phyloP scores from a whole-genome alignment of 495 filamentous ascomycete species.

The Xylaria longipes region DNA sequence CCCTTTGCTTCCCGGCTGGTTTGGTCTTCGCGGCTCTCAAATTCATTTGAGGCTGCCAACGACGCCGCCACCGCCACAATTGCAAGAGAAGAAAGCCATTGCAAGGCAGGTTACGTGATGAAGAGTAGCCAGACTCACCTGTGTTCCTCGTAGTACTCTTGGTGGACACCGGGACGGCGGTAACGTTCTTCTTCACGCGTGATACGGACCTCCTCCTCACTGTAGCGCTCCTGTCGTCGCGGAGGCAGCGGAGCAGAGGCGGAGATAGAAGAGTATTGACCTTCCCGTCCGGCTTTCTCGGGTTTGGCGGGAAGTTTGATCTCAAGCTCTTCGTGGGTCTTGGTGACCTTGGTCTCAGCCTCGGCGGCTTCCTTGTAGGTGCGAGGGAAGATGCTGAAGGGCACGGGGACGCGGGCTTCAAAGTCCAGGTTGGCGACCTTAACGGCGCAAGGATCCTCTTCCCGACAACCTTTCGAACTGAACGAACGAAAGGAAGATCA shows the following conservation, averaged over 20 bases:
- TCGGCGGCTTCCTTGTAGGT: constrained; percentile 92
- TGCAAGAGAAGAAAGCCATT: not conserved
- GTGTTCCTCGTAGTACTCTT: constrained; percentile 63
- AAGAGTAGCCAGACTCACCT: constrained; percentile 31
- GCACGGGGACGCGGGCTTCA: constrained; percentile 98
- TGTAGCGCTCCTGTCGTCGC: constrained; percentile 69
- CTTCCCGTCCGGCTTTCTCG: constrained; percentile 87
- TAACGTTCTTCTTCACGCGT: constrained; percentile 70
- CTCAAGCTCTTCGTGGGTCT: constrained; percentile 85
- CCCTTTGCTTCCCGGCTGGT: not conserved
- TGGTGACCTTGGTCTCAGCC: constrained; percentile 72
- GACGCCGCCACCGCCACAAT: not conserved
- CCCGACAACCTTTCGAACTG: constrained; percentile 88
- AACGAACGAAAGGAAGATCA: constrained; percentile 86
- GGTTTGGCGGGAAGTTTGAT: constrained; percentile 74
- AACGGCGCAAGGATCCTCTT: constrained; percentile 72
- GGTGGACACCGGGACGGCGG: constrained; percentile 65
- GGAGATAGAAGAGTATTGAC: constrained; percentile 73
- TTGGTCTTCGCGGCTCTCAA: not conserved
- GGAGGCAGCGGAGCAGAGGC: constrained; percentile 65
- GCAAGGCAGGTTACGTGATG: not conserved
- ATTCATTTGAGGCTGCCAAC: not conserved
- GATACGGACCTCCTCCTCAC: constrained; percentile 82
- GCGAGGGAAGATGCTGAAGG: constrained; percentile 99
- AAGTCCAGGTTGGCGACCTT: constrained; percentile 99